Evolutionary conservation across 495 filamentous ascomycete genomes (phyloP).

Genomic region (Aspergillus sclerotiicarbonarius): DNA sequence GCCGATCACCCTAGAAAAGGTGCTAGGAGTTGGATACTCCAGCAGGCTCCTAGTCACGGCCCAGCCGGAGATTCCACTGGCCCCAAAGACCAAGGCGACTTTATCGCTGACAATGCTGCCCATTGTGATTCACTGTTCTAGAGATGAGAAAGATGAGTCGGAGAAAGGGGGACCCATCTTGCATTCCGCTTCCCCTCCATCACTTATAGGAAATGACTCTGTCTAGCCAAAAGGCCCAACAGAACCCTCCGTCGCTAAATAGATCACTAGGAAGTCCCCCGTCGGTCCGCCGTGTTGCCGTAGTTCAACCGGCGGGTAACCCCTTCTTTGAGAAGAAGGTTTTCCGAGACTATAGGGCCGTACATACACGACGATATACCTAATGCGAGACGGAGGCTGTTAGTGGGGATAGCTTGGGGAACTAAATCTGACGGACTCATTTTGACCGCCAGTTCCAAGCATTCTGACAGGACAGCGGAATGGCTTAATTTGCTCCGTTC

Average conservation of each 20-base stretch:
- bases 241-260: no score
- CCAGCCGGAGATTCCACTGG: slow-evolving; percentile 33
- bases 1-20: slow-evolving; percentile 26
- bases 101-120: slow-evolving; percentile 1
- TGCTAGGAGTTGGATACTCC: slow-evolving; percentile 25
- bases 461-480: no score
- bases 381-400: no score
- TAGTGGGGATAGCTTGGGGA: no score
- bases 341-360: neutral
- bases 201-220: no score
- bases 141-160: no score
- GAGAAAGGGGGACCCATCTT: neutral
- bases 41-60: slow-evolving; percentile 26
- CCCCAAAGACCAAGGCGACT: slow-evolving; percentile 29
- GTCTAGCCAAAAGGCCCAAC: no score
- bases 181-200: neutral
- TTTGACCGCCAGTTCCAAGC: no score
- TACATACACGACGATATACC: no score
- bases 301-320: neutral
- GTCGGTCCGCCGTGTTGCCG: neutral
- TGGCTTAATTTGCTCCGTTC: no score
- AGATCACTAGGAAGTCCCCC: no score
- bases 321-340: neutral
- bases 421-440: no score
- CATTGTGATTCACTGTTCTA: neutral